Conservation (phyloP, 23 red algal genomes). For the Gracilaria vermiculophylla region DNA sequence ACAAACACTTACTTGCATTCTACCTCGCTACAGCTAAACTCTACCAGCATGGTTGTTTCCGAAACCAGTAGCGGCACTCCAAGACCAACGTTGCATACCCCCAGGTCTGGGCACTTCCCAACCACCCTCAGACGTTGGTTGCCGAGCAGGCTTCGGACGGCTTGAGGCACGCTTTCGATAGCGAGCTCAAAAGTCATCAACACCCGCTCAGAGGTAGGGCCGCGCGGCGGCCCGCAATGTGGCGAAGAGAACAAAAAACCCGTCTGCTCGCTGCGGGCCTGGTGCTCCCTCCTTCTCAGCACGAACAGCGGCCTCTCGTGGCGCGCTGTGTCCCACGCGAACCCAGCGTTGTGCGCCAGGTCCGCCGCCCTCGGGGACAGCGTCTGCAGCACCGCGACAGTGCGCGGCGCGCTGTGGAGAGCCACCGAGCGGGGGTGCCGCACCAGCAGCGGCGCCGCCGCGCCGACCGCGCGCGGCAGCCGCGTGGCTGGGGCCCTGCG, state of each 20-base stretch:
- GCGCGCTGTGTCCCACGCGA: neutral
- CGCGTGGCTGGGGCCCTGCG: neutral
- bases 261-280: neutral
- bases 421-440: neutral
- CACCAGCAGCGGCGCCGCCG: neutral
- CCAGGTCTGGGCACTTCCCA: too few species aligned
- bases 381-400: neutral
- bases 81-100: too few species aligned
- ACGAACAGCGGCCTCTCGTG: neutral
- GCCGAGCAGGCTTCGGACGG: too few species aligned
- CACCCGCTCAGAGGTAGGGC: too few species aligned
- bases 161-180: too few species aligned
- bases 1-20: too few species aligned
- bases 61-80: too few species aligned
- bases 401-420: neutral
- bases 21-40: too few species aligned
- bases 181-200: too few species aligned
- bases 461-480: neutral
- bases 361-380: neutral
- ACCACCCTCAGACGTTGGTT: too few species aligned
- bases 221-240: too few species aligned
- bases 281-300: neutral
- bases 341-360: neutral
- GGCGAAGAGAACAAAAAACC: neutral
- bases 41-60: too few species aligned